Percentiles rank a stretch among this genome's conserved stretches.
Conservation (phyloP, 257 asterid genomes). For the Solanum habrochaites region DNA sequence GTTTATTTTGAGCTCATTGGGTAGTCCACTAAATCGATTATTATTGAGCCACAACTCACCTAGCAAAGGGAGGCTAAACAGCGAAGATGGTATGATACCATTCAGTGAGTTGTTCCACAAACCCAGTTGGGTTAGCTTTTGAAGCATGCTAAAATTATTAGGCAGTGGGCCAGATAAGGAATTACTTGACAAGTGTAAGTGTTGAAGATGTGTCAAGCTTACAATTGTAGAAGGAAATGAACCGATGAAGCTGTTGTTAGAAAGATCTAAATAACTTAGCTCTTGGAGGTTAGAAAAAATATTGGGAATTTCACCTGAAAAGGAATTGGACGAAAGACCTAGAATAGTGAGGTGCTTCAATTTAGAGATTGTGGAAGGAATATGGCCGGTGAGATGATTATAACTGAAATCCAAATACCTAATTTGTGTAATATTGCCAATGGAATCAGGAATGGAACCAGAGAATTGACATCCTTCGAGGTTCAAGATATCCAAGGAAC, state of each 20-base stretch:
- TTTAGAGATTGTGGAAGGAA: background rate
- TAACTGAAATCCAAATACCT: background rate
- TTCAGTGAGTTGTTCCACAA: background rate
- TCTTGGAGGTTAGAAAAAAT: background rate
- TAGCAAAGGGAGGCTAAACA: background rate
- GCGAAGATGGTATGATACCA: background rate
- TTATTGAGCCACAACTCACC: background rate
- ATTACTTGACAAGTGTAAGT: background rate
- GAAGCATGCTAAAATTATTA: too few species aligned
- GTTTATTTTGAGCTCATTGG: background rate
- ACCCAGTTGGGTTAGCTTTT: too few species aligned
- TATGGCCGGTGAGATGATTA: background rate
- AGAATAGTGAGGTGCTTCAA: background rate
- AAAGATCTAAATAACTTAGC: background rate
- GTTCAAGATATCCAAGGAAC: background rate
- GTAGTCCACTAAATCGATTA: background rate
- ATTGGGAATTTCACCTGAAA: background rate
- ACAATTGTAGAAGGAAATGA: background rate
- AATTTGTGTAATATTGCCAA: background rate
- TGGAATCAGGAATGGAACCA: background rate
- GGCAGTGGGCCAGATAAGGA: too few species aligned
- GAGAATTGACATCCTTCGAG: rapidly evolving
- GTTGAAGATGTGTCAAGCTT: background rate
- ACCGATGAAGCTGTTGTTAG: background rate
- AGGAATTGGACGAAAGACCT: background rate